Evolutionary conservation across 1,139 yeast species (phyloP), one percentile per base, ranked within the genome.

Genomic region (Suhomyces bokatorum): DNA sequence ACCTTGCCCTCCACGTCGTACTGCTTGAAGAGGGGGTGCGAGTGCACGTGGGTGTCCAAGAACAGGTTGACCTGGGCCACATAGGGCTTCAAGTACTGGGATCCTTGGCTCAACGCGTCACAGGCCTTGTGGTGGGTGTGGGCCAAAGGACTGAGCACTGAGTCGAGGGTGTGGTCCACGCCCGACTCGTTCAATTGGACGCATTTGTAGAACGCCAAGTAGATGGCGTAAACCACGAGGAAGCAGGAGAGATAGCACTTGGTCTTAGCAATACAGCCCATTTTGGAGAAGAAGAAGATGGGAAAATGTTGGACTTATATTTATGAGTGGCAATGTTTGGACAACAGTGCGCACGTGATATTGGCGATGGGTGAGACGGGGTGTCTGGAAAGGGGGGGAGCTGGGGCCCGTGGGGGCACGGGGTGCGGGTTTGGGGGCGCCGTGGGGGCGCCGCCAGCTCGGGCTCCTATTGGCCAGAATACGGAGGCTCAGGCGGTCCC

Each of bases 181-280:
- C 60, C 64, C 45, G 67, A 53, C 52, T 67, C 67, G 44, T 64
- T 56, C 51, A 70, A 65, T 35, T 62, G 54, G 40, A 63, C 67
- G 59, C 79, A 74, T 56, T 73, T 73, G 62, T 69, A 73, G 36
- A 64, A 57, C 54, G 62, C 62, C 54, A 74, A 70, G 59, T 74
- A 74, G 28, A 66, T 49, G 34, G 67, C 54, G 58, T 74, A 74
- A 40, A 70, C 51, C 33, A 66, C 58, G 42, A 70, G 49, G 44
- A 69, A 54, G 40, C 66, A 56, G 41, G 67, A 49, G 41, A 69
- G 40, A 41, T 62, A 56, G 46, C 58, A 57, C 57, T 64, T 72
- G 45, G 68, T 42, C 38, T 58, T 56, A 40, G 55, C 53, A 37
- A 55, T 50, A 34, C 45, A 29, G 34, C 39, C 37, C 17, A 55